These are phyloP conservation scores for Exserohilum rostratum DNA, from an alignment of 2,329 filamentous ascomycete species.

Conservation along the genomic window DNA sequence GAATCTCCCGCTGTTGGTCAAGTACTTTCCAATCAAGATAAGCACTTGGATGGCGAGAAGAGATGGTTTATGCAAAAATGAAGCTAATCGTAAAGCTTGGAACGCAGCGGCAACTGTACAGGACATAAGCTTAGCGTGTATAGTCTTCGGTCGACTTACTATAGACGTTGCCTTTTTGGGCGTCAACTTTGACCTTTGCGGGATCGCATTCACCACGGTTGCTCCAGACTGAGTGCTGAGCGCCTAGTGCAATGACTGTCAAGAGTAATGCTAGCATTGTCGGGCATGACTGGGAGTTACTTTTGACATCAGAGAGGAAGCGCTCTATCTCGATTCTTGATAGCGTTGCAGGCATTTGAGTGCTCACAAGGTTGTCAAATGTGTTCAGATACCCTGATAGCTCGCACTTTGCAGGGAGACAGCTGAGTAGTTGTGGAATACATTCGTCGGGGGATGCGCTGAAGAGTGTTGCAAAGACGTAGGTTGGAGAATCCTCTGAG, in stretches of 20 bases:
- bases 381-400: slow-evolving; percentile 49
- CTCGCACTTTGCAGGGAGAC: slow-evolving; percentile 50
- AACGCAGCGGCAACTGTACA: slow-evolving; percentile 55
- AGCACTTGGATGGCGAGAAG: slow-evolving; percentile 55
- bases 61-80: slow-evolving; percentile 57
- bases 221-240: slow-evolving; percentile 55
- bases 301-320: slow-evolving; percentile 51
- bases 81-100: slow-evolving; percentile 57
- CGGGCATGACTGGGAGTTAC: slow-evolving; percentile 53
- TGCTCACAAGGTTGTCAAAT: slow-evolving; percentile 52
- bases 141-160: slow-evolving; percentile 42
- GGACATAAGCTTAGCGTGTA: slow-evolving; percentile 1
- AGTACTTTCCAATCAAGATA: slow-evolving; percentile 56
- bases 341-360: slow-evolving; percentile 53
- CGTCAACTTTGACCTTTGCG: slow-evolving; percentile 46
- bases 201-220: slow-evolving; percentile 45
- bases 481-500: slow-evolving; percentile 42
- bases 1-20: slow-evolving; percentile 58
- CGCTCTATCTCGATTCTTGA: slow-evolving; percentile 53
- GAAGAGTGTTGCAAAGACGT: slow-evolving; percentile 56
- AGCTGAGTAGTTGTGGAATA: slow-evolving; percentile 45
- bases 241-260: slow-evolving; percentile 54
- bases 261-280: slow-evolving; percentile 58
- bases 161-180: slow-evolving; percentile 52
- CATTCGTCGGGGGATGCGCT: slow-evolving; percentile 41